Conservation (phyloP, 1,284 basidiomycete genomes). For the Agroathelia rolfsii region DNA sequence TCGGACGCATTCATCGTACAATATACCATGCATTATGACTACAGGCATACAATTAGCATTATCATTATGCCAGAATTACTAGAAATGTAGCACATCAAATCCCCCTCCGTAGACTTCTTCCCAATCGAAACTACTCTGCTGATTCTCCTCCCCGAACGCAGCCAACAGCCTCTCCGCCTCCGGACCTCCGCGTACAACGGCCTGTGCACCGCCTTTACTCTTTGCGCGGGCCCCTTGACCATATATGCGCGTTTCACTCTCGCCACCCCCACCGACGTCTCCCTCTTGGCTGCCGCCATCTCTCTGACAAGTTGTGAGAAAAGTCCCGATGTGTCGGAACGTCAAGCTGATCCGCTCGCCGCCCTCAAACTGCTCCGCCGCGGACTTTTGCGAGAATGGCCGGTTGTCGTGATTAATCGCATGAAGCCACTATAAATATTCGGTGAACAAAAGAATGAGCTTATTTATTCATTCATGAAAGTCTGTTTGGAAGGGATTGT, state of each 20-base stretch:
- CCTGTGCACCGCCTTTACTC: slow-evolving; percentile 35
- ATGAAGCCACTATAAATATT: slow-evolving; percentile 70
- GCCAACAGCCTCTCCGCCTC: slow-evolving; percentile 41
- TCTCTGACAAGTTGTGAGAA: slow-evolving; percentile 45
- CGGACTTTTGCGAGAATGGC: slow-evolving; percentile 35
- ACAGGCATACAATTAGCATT: too few relatives aligned
- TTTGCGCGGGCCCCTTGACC: slow-evolving; percentile 63
- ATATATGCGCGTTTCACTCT: slow-evolving; percentile 41
- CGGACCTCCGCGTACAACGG: slow-evolving; percentile 38
- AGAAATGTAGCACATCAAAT: slow-evolving; percentile 59
- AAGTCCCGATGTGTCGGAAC: slow-evolving; percentile 67
- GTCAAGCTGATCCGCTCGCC: slow-evolving; percentile 71
- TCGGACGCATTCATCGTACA: too few relatives aligned
- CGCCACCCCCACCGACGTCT: too few relatives aligned
- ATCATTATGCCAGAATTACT: too few relatives aligned
- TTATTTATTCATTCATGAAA: too few relatives aligned
- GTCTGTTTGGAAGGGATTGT: too few relatives aligned
- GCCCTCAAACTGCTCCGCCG: slow-evolving; percentile 37
- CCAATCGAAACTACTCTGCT: slow-evolving; percentile 59
- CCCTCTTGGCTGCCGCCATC: too few relatives aligned
- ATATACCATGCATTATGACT: too few relatives aligned
- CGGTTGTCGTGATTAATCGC: slow-evolving; percentile 65
- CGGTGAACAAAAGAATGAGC: too few relatives aligned
- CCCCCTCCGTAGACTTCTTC: slow-evolving; percentile 49
- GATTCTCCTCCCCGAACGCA: slow-evolving; percentile 66